Conservation (phyloP, 805 yeast species). For the Nakazawaea anatomiae region DNA sequence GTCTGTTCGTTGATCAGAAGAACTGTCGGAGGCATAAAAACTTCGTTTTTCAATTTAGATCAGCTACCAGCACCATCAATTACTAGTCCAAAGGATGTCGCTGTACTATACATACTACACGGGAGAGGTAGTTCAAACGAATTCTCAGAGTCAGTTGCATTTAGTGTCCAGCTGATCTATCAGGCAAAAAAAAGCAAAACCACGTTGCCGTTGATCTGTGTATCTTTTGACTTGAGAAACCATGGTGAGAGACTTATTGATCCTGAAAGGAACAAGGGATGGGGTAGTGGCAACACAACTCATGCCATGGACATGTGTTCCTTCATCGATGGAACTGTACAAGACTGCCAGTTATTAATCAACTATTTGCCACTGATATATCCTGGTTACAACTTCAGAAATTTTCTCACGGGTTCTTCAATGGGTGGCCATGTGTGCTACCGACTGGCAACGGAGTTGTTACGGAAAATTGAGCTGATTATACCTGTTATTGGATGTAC, state of each 20-base stretch:
- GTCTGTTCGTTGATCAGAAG: background rate
- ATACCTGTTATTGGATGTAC: slow-evolving; percentile 49
- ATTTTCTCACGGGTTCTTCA: slow-evolving; percentile 44
- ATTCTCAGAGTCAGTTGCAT: slow-evolving; percentile 34
- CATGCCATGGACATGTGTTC: slow-evolving; percentile 49
- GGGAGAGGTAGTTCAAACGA: slow-evolving; percentile 35
- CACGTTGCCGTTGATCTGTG: slow-evolving; percentile 30
- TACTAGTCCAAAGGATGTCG: slow-evolving; percentile 18
- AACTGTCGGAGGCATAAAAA: slow-evolving; percentile 41
- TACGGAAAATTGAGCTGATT: slow-evolving; percentile 30
- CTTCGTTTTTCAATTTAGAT: slow-evolving; percentile 36
- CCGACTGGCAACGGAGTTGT: slow-evolving; percentile 33
- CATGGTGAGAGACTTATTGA: slow-evolving; percentile 45
- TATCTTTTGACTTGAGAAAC: slow-evolving; percentile 48
- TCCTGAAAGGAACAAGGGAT: slow-evolving; percentile 29
- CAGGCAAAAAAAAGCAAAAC: slow-evolving; percentile 14
- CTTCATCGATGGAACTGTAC: slow-evolving; percentile 39
- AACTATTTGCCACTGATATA: slow-evolving; percentile 35
- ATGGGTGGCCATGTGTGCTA: slow-evolving; percentile 55
- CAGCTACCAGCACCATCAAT: slow-evolving; percentile 19
- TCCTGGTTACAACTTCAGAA: slow-evolving; percentile 22
- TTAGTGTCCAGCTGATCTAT: slow-evolving; percentile 26
- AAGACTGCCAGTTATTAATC: slow-evolving; percentile 37
- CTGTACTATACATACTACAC: slow-evolving; percentile 39
- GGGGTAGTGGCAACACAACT: slow-evolving; percentile 42